These are phyloP conservation scores for Hericium coralloides DNA, from an alignment of 768 basidiomycete genomes.

Conservation along the genomic window DNA sequence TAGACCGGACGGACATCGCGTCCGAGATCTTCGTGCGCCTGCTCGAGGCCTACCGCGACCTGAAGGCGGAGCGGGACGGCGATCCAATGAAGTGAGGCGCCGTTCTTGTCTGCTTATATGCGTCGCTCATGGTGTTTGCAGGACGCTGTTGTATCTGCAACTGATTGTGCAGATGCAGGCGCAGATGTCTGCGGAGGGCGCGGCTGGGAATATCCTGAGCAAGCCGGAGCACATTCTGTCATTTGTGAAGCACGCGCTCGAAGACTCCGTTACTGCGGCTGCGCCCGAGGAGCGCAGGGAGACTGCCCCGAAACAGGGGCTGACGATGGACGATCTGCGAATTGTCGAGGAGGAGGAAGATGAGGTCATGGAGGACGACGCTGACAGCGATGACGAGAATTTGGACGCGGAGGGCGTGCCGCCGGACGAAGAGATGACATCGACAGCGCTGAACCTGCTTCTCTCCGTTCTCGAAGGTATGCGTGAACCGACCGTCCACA, in stretches of 20 bases:
- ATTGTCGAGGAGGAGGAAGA: conserved; percentile 28
- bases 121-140: conserved; percentile 19
- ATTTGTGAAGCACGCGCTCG: conserved; percentile 76
- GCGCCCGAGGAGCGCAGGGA: not conserved
- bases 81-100: conserved; percentile 44
- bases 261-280: conserved; percentile 18
- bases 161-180: conserved; percentile 77
- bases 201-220: conserved; percentile 47
- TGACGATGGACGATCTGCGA: conserved; percentile 27
- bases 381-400: conserved; percentile 43
- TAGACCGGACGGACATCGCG: conserved; percentile 62
- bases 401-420: conserved; percentile 31
- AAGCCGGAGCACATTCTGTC: conserved; percentile 69
- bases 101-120: not conserved
- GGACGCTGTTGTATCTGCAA: conserved; percentile 68
- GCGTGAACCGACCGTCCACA: not conserved
- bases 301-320: conserved; percentile 13
- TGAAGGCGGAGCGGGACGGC: conserved; percentile 26
- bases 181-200: conserved; percentile 42
- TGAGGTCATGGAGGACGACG: conserved; percentile 20
- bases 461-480: conserved; percentile 83
- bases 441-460: conserved; percentile 73
- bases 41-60: conserved; percentile 57
- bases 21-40: conserved; percentile 67
- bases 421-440: conserved; percentile 53